A percentile compares a stretch with the other conserved stretches of the same genome.
Conservation (phyloP, 768 basidiomycete genomes). For the Trametes elegans region DNA sequence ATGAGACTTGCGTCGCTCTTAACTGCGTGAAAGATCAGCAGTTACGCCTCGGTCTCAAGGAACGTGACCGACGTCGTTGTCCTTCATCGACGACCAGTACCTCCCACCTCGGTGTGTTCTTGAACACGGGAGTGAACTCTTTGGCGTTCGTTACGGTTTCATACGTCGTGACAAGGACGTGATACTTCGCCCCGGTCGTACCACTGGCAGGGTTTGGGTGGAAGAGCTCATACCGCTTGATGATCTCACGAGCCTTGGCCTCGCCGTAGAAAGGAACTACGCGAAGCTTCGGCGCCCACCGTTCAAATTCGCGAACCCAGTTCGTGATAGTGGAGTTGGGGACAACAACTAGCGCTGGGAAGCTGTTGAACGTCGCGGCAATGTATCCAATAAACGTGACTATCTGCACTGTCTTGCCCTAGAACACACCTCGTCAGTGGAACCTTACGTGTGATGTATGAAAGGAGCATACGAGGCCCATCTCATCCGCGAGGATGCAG, state of each 20-base stretch:
- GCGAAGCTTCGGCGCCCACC: conserved; percentile 72
- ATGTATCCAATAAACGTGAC: conserved; percentile 77
- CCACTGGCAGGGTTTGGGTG: conserved; percentile 43
- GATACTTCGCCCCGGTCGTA: conserved; percentile 63
- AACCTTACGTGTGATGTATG: not conserved
- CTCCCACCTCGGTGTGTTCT: conserved; percentile 87
- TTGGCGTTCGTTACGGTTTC: conserved; percentile 70
- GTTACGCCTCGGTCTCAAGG: not conserved
- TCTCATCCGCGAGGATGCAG: conserved; percentile 94
- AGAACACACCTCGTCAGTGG: not conserved
- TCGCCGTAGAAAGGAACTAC: conserved; percentile 90
- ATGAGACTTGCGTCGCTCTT: conserved; percentile 80
- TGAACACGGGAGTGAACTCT: conserved; percentile 78
- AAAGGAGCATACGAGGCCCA: conserved; percentile 69
- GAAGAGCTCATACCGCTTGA: conserved; percentile 78
- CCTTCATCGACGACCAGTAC: conserved; percentile 92
- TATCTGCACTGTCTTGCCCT: conserved; percentile 94
- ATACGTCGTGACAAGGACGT: conserved; percentile 92
- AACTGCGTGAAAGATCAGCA: conserved; percentile 43
- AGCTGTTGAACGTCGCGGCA: conserved; percentile 52
- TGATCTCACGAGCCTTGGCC: conserved; percentile 71
- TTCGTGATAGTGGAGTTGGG: conserved; percentile 96
- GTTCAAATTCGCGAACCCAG: conserved; percentile 93
- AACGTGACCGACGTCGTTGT: conserved; percentile 66
- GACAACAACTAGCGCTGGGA: conserved; percentile 86